Evolutionary conservation across 2,329 filamentous ascomycete species (phyloP), one percentile per base, ranked within the genome.

Genomic region (Balansia obtecta): DNA sequence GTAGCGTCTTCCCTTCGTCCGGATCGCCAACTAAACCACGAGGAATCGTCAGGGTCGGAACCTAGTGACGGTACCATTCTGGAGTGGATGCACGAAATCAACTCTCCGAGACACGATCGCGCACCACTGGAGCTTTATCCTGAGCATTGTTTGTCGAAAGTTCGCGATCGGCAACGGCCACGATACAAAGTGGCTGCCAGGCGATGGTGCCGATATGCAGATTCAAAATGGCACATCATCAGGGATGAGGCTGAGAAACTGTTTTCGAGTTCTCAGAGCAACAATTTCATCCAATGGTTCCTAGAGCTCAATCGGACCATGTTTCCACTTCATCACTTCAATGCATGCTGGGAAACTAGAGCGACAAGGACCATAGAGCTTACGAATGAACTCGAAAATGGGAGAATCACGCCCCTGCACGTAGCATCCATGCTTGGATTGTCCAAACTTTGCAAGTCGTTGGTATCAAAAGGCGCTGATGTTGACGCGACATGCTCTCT

Each of bases 271-370:
- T 50, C 57, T 0, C 59, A 53, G 20, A 55, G 59, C 1, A 61
- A 57, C 45, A 64, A 61, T 51, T 66, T 68, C 33, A 59, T 63
- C 10, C 65, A 68, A 18, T 69, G 67, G 66, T 56, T 58, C 3
- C 51, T 69, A 18, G 65, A 68, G 43, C 68, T 65, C 51, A 61
- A 60, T 1, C 56, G 61, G 18, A 55, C 60, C 18, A 60, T 53
- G 2, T 65, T 57, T 48, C 65, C 66, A 1, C 52, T 55, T 1
- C 52, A 51, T 0, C 57, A 60, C 5, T 30, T 40, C 16, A 34
- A 18, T 20, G 46, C 32, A 16, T 57, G 63, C 10, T 22, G 48
- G 6, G 32, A 57, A 10, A 13, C 20, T 32, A 42, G 16, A 7
- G 57, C 60, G 2, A 38, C 60, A 0, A 58, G 53, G 10, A 52